These are phyloP conservation scores for Apiosordaria backusii DNA, from an alignment of 495 filamentous ascomycete genomes.

Conservation along the genomic window DNA sequence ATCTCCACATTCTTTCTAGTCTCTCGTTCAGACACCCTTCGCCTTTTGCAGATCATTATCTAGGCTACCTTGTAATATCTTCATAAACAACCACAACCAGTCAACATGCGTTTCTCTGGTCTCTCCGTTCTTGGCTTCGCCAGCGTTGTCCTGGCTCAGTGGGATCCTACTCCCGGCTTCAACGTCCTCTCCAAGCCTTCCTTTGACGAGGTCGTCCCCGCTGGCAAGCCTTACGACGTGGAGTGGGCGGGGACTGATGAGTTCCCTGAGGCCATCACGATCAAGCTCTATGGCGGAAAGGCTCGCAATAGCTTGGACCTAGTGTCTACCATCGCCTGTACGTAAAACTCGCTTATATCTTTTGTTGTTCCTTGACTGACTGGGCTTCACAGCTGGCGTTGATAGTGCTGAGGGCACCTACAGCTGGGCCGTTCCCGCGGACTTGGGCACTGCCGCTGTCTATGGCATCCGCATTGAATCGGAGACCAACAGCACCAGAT, in stretches of 20 bases:
- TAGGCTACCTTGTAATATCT: conserved; percentile 7
- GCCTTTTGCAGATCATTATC: conserved; percentile 2
- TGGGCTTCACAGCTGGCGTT: conserved; percentile 24
- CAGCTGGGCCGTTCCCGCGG: conserved; percentile 39
- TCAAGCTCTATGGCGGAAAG: conserved; percentile 42
- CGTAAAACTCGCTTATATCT: conserved; percentile 23
- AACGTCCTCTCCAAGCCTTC: conserved; percentile 38
- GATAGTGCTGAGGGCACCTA: conserved; percentile 30
- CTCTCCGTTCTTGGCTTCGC: conserved; percentile 44
- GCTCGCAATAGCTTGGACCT: conserved; percentile 25
- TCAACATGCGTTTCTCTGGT: conserved; percentile 46
- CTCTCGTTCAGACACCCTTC: conserved; percentile 10
- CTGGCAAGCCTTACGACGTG: conserved; percentile 39
- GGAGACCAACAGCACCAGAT: conserved; percentile 34
- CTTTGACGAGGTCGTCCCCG: conserved; percentile 33
- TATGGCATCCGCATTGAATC: conserved; percentile 46
- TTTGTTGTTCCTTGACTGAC: conserved; percentile 16
- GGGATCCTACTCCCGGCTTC: conserved; percentile 34
- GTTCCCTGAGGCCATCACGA: conserved; percentile 34
- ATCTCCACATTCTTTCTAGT: conserved; percentile 13
- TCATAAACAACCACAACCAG: conserved; percentile 4
- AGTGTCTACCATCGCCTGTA: conserved; percentile 38
- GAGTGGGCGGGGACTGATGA: conserved; percentile 28
- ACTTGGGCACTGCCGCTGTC: conserved; percentile 34
- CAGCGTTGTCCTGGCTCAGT: conserved; percentile 39